Evolutionary conservation across 2,329 filamentous ascomycete species (phyloP).

Genomic region (Fusarium liriodendri): DNA sequence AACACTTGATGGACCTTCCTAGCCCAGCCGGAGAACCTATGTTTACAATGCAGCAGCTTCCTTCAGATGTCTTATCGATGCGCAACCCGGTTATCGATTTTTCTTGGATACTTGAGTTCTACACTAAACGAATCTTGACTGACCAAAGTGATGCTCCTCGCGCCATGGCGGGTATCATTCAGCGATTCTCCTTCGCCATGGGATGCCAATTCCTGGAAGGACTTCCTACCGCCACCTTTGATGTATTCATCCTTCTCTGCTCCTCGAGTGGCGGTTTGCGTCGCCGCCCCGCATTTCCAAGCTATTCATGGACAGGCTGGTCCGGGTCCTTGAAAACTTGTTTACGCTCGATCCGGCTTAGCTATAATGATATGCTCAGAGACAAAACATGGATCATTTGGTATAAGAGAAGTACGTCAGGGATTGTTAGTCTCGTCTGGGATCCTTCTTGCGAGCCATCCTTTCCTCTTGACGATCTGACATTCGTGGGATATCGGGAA

Average conservation of each 20-base stretch:
- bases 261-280: accelerated
- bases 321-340: background rate
- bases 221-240: background rate
- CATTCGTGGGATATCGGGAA: background rate
- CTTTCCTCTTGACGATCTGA: background rate
- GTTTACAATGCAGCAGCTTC: too few species aligned
- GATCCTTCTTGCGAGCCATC: background rate
- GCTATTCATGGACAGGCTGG: slow-evolving; percentile 28
- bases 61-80: too few species aligned
- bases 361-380: background rate
- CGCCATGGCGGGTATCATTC: slow-evolving; percentile 9
- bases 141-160: slow-evolving; percentile 5
- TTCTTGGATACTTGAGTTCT: background rate
- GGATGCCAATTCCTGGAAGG: slow-evolving; percentile 7
- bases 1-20: background rate
- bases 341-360: too few species aligned
- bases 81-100: background rate
- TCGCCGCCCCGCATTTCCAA: slow-evolving; percentile 15
- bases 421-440: slow-evolving; percentile 1
- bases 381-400: slow-evolving; percentile 22
- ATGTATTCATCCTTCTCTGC: background rate
- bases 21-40: background rate
- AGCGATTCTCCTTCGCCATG: background rate
- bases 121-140: background rate
- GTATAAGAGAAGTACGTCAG: slow-evolving; percentile 15